Evolutionary conservation across 352 stramenopile genomes (phyloP), one percentile per base, ranked within the genome.

Genomic region (Phytopythium mirpurense): DNA sequence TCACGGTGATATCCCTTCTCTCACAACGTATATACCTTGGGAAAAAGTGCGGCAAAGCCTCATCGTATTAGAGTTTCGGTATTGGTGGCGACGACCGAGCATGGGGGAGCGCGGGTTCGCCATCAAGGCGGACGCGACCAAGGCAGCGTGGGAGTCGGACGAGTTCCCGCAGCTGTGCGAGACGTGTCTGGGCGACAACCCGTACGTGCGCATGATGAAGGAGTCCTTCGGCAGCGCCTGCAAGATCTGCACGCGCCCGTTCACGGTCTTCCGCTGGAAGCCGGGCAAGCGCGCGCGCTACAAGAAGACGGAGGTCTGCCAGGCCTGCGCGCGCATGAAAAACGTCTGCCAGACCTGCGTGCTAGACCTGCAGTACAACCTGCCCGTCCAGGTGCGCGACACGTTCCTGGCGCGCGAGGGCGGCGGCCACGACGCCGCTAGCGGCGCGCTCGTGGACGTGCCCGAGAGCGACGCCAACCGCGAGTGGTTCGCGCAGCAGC

Each of bases 311-410:
- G 91, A 97, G 74, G 97, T 99, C 54, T 99, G 97, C 69, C 88
- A 98, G 55, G 97, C 82, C 16, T 99, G 96, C 71, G 92, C 97
- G n/a, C 95, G 97, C 66, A 96, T 98, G 65, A 99, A 99, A 73
- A 99, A 99, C 74, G 95, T 99, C 7, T 99, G 97, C 71, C 97
- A 99, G 79, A 97, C 96, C 0, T 99, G 97, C 56, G 95, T 99
- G 43, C 88, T 99, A 49, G 97, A 99, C 73, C 73, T 99, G 59
- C 93, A 98, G 69, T 99, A 98, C 67, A 97, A 98, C 66, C 68
- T 98, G 35, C 93, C 93, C 0, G 93, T 98, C 45, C 89, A 97
- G 62, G 91, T 98, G 45, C 81, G 95, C 24, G 95, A 98, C 68
- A 71, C 88, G 36, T 86, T 98, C 51, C 62, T 95, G 58, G 72